phyloP scores from a whole-genome alignment of 2,329 filamentous ascomycete genomes.

The Colletotrichum zoysiae region DNA sequence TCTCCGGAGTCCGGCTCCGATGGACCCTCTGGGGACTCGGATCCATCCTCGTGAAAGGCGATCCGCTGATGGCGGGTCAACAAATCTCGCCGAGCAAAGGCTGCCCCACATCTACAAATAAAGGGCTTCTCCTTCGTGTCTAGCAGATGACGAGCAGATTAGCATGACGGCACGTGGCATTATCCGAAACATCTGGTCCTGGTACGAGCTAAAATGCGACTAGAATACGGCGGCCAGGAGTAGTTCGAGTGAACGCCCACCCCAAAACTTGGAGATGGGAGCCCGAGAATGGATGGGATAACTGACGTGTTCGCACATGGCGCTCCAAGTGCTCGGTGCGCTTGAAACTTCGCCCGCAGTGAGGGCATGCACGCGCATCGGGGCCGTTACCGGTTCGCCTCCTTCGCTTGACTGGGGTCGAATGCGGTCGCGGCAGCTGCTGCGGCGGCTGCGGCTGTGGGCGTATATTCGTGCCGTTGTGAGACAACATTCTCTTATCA shows the following conservation, averaged over 20 bases:
- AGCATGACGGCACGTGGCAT: conserved; percentile 24
- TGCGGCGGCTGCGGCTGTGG: conserved; percentile 25
- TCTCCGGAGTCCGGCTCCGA: conserved; percentile 47
- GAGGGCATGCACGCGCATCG: conserved; percentile 51
- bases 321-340: conserved; percentile 61
- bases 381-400: conserved; percentile 42
- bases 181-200: conserved; percentile 7
- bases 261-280: conserved; percentile 15
- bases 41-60: conserved; percentile 49
- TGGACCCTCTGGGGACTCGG: conserved; percentile 36
- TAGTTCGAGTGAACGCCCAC: neutral
- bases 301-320: conserved; percentile 60
- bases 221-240: neutral
- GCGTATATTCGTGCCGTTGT: conserved; percentile 23
- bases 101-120: conserved; percentile 58
- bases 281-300: conserved; percentile 14
- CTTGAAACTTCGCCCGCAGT: conserved; percentile 59
- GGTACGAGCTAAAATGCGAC: conserved; percentile 1
- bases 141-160: conserved; percentile 42
- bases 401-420: conserved; percentile 43
- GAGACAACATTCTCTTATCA: conserved; percentile 33
- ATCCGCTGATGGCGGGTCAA: conserved; percentile 60
- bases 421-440: conserved; percentile 35
- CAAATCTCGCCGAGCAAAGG: conserved; percentile 59
- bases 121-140: conserved; percentile 64